phyloP scores from a whole-genome alignment of 768 basidiomycete genomes.

The Russula emetica region DNA sequence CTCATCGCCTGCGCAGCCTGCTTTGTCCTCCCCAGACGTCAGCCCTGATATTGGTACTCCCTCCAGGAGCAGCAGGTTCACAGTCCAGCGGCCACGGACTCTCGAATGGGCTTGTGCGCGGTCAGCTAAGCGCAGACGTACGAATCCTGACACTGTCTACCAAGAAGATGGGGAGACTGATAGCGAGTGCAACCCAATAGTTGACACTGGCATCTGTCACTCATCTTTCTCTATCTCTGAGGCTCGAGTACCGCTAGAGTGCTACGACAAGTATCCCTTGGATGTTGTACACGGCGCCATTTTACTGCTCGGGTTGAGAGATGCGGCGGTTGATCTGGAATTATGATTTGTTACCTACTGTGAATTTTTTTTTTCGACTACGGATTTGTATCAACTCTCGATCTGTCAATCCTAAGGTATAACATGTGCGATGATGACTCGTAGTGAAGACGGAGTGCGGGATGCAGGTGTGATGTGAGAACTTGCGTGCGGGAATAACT shows the following conservation, averaged over 20 bases:
- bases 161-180: slow-evolving; percentile 27
- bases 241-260: slow-evolving; percentile 29
- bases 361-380: slow-evolving; percentile 3
- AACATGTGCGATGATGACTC: slow-evolving; percentile 18
- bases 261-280: slow-evolving; percentile 28
- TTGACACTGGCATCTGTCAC: background rate
- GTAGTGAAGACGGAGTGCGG: slow-evolving; percentile 7
- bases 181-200: slow-evolving; percentile 15
- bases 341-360: slow-evolving; percentile 9
- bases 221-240: slow-evolving; percentile 3
- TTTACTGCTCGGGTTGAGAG: slow-evolving; percentile 29
- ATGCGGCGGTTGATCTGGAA: background rate
- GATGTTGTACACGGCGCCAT: slow-evolving; percentile 35
- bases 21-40: slow-evolving; percentile 23
- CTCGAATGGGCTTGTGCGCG: slow-evolving; percentile 47
- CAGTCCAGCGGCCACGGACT: slow-evolving; percentile 32
- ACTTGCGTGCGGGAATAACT: slow-evolving; percentile 25
- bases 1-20: slow-evolving; percentile 30
- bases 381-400: slow-evolving; percentile 23
- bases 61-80: slow-evolving; percentile 18
- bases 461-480: slow-evolving; percentile 12
- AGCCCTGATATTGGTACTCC: slow-evolving; percentile 18
- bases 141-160: slow-evolving; percentile 13
- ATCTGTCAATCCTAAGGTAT: slow-evolving; percentile 30
- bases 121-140: slow-evolving; percentile 38